Base-by-base conservation (phyloP, 768 basidiomycete species). In the Lactarius vividus region DNA sequence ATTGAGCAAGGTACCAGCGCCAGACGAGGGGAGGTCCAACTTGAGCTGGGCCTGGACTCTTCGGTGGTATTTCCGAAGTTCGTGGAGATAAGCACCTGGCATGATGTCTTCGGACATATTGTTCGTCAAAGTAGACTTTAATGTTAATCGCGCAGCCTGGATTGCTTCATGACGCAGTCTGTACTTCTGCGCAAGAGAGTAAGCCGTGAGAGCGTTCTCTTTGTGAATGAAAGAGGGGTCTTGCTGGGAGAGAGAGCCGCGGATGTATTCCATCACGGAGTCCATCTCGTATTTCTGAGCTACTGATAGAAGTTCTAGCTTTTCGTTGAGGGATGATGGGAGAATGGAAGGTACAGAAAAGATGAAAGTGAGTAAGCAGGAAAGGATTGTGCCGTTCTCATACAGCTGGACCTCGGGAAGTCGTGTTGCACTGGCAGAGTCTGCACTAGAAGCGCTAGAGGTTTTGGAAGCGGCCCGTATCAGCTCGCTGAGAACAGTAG, bases 401-500 rank as follows among this genome's bases (percentile, higher is more conserved):
- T 59, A 10, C 1, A 65, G 42, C 26, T 65, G 33, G 5, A 65
- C 59, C 2, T 33, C n/a, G 20, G 55, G 62, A 16, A 57, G 62
- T 3, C 33, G 10, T 39, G 11, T 5, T 2, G 46, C 49, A 4
- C 15, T 23, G 10, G 31, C 0, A 4, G 26, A 18, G 18, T 4
- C 6, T 4, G 13, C 37, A 39, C 37, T 39, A 11, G 37, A 11
- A 10, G 53, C 2, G 3, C 8, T 29, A 1, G 28, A 20, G 3
- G 42, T 9, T 10, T 40, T 16, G 11, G 37, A 54, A 54, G 28
- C 28, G 3, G 52, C 9, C 16, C 33, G 39, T 31, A 64, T 33
- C 20, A 28, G 20, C 3, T 39, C 35, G 33, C 70, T 68, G 67
- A 83, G 77, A 20, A 83, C 73, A 1, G 79, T 70, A 20, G 80